Conservation (phyloP, 148 eudicot genomes). For the Fagopyrum tataricum region DNA sequence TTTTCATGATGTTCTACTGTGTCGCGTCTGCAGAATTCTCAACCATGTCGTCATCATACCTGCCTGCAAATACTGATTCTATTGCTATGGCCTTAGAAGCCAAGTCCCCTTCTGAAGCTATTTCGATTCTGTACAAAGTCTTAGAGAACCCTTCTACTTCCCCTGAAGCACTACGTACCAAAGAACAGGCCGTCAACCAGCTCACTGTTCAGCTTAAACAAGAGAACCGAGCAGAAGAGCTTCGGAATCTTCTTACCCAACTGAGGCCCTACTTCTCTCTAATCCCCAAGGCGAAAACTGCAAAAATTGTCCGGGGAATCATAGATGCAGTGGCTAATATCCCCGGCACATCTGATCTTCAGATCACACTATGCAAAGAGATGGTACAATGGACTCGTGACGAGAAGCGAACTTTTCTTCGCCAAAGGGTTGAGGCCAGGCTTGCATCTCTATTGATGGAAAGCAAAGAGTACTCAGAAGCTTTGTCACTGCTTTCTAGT, state of each 20-base stretch:
- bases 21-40: background rate
- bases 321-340: conserved; percentile 42
- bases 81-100: conserved; percentile 34
- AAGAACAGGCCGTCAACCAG: conserved; percentile 38
- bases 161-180: conserved; percentile 32
- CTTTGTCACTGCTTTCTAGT: conserved; percentile 31
- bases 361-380: conserved; percentile 41
- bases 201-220: conserved; percentile 34
- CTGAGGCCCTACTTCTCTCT: conserved; percentile 31
- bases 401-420: conserved; percentile 40
- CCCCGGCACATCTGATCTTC: conserved; percentile 35
- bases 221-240: conserved; percentile 34
- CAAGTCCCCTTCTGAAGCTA: conserved; percentile 27
- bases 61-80: conserved; percentile 37
- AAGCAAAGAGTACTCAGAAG: conserved; percentile 35
- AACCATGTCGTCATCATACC: conserved; percentile 26
- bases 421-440: conserved; percentile 39
- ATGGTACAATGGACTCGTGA: conserved; percentile 42
- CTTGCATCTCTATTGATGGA: conserved; percentile 38
- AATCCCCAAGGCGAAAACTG: conserved; percentile 44
- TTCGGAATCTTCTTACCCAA: conserved; percentile 32
- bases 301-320: conserved; percentile 36
- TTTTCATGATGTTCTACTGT: background rate
- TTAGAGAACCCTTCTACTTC: conserved; percentile 37
- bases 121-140: conserved; percentile 33